These are phyloP conservation scores for Colletotrichum sp. DNA, from an alignment of 2,329 filamentous ascomycete species.

Conservation along the genomic window DNA sequence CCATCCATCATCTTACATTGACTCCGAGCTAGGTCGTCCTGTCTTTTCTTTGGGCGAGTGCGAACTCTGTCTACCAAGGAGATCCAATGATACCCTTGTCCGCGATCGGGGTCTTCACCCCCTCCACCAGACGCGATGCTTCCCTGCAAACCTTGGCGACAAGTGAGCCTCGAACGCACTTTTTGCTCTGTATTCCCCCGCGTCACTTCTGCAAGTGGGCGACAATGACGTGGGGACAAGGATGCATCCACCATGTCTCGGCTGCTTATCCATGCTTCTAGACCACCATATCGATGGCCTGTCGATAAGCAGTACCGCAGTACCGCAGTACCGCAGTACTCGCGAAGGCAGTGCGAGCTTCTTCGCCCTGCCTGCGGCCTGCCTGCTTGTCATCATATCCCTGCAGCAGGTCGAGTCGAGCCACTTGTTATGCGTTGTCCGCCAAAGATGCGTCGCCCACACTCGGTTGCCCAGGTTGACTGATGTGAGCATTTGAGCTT, in stretches of 20 bases:
- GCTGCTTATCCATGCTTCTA: background rate
- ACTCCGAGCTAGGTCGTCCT: background rate
- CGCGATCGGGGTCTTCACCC: background rate
- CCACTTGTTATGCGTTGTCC: background rate
- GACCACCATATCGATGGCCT: background rate
- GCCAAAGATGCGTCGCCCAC: background rate
- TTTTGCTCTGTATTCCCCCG: background rate
- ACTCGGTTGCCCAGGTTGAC: background rate
- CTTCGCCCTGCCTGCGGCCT: background rate
- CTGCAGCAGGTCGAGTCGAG: background rate
- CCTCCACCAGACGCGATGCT: background rate
- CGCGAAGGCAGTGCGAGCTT: background rate
- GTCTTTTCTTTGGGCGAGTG: background rate
- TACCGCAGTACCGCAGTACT: background rate
- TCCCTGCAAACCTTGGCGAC: background rate
- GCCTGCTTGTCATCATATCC: background rate
- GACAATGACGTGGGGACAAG: conserved; percentile 15
- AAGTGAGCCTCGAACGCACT: background rate
- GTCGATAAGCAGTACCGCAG: background rate
- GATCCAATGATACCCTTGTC: background rate
- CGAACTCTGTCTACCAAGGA: background rate
- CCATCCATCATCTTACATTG: background rate
- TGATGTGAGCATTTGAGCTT: background rate
- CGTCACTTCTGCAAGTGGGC: background rate
- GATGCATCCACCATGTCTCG: background rate